phyloP scores from a whole-genome alignment of 2,329 filamentous ascomycete genomes.

The Stenocarpella maydis region DNA sequence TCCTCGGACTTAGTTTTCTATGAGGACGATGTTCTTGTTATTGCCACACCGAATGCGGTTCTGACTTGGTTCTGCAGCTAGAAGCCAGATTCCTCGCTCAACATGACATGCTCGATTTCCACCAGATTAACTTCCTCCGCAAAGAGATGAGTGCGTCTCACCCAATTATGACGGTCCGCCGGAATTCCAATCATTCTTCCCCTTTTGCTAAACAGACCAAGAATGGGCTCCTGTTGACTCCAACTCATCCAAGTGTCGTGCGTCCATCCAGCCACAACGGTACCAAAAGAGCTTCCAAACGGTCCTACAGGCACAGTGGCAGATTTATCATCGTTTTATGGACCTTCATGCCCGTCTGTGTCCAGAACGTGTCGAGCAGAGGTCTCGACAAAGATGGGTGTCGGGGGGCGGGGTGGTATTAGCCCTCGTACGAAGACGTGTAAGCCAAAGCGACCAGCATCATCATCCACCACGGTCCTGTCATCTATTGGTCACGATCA shows the following conservation, averaged over 20 bases:
- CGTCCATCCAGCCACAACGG: not conserved
- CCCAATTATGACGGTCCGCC: not conserved
- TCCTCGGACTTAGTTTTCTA: not conserved
- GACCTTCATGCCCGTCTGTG: not conserved
- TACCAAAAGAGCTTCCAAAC: slow-evolving; percentile 2
- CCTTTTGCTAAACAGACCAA: not conserved
- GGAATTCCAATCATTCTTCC: not conserved
- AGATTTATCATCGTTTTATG: not conserved
- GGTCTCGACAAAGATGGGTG: no score
- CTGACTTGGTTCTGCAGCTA: slow-evolving; percentile 10
- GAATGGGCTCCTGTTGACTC: not conserved
- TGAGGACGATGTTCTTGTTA: not conserved
- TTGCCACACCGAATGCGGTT: not conserved
- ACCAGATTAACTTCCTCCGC: not conserved
- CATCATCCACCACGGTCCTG: not conserved
- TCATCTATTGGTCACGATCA: not conserved
- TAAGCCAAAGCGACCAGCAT: not conserved
- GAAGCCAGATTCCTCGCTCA: slow-evolving; percentile 12
- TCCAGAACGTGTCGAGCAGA: not conserved
- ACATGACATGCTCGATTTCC: slow-evolving; percentile 1
- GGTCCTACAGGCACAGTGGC: not conserved
- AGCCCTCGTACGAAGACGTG: no score
- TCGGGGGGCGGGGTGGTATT: no score
- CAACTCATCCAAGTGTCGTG: slow-evolving; percentile 8
- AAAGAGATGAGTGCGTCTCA: not conserved